Conservation (phyloP, 2,329 filamentous ascomycete genomes). For the Rasamsonia emersonii region DNA sequence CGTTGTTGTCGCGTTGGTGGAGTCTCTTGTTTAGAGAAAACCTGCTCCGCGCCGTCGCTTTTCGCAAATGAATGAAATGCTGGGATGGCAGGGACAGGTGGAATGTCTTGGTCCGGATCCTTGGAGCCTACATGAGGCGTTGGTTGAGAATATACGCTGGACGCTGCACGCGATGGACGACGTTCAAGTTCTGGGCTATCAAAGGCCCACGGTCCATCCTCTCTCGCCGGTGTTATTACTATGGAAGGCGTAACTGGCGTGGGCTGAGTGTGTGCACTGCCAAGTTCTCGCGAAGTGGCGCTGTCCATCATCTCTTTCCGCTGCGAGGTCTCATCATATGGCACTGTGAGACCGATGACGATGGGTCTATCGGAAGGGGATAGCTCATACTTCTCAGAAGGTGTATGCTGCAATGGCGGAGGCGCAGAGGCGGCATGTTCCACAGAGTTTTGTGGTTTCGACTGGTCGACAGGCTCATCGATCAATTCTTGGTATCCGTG, state of each 20-base stretch:
- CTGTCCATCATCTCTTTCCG: conserved; percentile 10
- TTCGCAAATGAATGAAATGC: conserved; percentile 16
- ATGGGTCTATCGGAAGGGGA: conserved; percentile 39
- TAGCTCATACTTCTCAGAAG: conserved; percentile 24
- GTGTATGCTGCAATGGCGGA: conserved; percentile 10
- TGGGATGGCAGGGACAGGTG: conserved; percentile 36
- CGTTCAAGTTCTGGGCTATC: conserved; percentile 16
- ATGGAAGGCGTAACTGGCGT: conserved; percentile 39
- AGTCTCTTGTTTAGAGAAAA: conserved; percentile 11
- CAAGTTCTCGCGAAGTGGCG: conserved; percentile 14
- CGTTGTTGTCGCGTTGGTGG: conserved; percentile 18
- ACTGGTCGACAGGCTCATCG: conserved; percentile 9
- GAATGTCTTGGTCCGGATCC: conserved; percentile 19
- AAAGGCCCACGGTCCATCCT: conserved; percentile 28
- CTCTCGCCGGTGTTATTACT: conserved; percentile 37
- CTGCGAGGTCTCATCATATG: conserved; percentile 21
- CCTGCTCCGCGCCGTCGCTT: conserved; percentile 9
- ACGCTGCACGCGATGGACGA: conserved; percentile 28
- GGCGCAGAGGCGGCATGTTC: conserved; percentile 9
- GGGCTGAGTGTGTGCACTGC: conserved; percentile 20
- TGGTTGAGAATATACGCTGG: conserved; percentile 38
- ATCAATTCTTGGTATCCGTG: conserved; percentile 15
- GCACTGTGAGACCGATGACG: conserved; percentile 38
- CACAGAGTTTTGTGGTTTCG: conserved; percentile 6
- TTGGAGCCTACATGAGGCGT: conserved; percentile 21